Percentiles rank a stretch among this genome's conserved stretches.
phyloP scores from a whole-genome alignment of 768 basidiomycete genomes.

The Amanita thiersii region DNA sequence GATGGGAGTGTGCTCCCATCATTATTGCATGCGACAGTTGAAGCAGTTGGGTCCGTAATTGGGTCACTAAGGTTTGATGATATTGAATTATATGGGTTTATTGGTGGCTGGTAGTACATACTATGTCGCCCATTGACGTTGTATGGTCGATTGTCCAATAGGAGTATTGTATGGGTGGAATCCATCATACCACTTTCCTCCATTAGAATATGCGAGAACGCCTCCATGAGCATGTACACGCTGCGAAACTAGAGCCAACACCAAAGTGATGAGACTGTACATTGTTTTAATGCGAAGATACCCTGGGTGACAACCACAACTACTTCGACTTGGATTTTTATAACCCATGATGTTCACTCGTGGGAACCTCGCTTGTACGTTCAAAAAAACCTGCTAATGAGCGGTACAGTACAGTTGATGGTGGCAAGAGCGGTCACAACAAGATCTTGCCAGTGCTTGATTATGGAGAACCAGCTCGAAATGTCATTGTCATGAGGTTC shows the following conservation, averaged over 20 bases:
- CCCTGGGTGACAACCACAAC: too few relatives aligned
- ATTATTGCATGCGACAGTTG: constrained; percentile 38
- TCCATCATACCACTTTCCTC: constrained; percentile 30
- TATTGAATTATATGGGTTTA: not conserved
- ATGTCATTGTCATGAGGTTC: too few relatives aligned
- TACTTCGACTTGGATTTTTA: too few relatives aligned
- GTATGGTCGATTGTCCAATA: constrained; percentile 31
- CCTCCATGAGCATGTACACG: constrained; percentile 33
- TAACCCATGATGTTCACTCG: too few relatives aligned
- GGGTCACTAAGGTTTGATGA: constrained; percentile 25
- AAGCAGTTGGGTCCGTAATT: constrained; percentile 26
- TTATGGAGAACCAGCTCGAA: too few relatives aligned
- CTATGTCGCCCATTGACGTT: constrained; percentile 38
- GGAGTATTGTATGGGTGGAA: constrained; percentile 36
- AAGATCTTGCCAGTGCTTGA: too few relatives aligned
- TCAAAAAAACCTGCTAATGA: too few relatives aligned
- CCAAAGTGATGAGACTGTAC: constrained; percentile 21
- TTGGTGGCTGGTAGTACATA: constrained; percentile 13
- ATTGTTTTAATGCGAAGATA: too few relatives aligned
- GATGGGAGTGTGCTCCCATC: constrained; percentile 32
- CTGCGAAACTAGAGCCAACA: constrained; percentile 21
- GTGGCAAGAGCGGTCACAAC: too few relatives aligned
- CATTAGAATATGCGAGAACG: constrained; percentile 32
- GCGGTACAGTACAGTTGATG: too few relatives aligned
- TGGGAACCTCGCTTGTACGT: too few relatives aligned